Base-by-base conservation (phyloP, 2,329 filamentous ascomycete species). In the Penicillium sp. region DNA sequence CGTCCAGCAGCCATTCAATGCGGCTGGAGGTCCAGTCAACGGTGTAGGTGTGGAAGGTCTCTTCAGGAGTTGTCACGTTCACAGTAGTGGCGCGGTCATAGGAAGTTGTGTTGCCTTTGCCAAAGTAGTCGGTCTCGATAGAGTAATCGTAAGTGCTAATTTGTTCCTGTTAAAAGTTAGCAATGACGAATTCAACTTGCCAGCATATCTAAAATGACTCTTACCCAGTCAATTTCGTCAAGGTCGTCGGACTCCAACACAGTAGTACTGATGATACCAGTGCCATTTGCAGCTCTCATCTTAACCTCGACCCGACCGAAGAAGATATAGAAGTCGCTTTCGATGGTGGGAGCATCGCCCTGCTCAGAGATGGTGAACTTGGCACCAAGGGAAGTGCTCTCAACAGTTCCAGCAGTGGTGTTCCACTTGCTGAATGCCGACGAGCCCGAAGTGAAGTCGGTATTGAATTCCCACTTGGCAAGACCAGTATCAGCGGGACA, bases 161-260 rank as follows among this genome's bases (percentile, higher is more conserved):
- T 67, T 73, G 72, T 63, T 79, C 77, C 77, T 78, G 10, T 8
- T 61, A 19, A 17, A 40, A 37, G 28, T 57, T 53, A 61, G 59
- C 17, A 6, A 22, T 35, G 45, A 30, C 4, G 8, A 9, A 24
- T 1, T 30, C 12, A 13, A 6, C 17, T 15, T 35, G n/a, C 24
- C 6, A 26, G 2, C 26, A 22, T 9, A 7, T 47, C 4, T 5
- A 33, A 17, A 2, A 35, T 19, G 1, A 91, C 35, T 90, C 92
- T 94, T 80, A 98, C 95, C 83, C 95, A 91, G 79, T 99, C 95
- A 72, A 99, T 95, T 81, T 99, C 95, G 79, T 99, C 95, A 33
- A 97, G 87, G 72, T 87, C 87, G 76, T 97, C 93, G 19, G 93
- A 97, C 79, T 96, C 89, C 64, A 99, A 82, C 13, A 98, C 92